Evolutionary conservation across 2,329 filamentous ascomycete species (phyloP).

Genomic region (Neonectria punicea): DNA sequence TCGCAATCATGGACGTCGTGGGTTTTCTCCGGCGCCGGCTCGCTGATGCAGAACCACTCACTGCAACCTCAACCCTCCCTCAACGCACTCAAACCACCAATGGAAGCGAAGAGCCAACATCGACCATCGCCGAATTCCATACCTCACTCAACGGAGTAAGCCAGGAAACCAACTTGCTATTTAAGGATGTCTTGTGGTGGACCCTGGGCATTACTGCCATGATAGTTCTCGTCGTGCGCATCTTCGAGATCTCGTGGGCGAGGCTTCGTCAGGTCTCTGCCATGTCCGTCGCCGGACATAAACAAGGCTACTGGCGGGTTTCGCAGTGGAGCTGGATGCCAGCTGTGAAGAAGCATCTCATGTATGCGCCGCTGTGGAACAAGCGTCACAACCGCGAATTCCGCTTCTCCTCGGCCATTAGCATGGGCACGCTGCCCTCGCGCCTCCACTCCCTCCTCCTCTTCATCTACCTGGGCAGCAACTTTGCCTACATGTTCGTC

Average conservation of each 20-base stretch:
- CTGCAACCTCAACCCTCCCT: conserved; percentile 46
- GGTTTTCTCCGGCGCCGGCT: conserved; percentile 46
- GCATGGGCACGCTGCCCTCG: conserved; percentile 72
- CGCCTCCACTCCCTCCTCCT: conserved; percentile 70
- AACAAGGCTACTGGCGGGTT: conserved; percentile 68
- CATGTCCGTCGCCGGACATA: conserved; percentile 63
- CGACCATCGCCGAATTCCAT: conserved; percentile 66
- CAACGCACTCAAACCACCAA: conserved; percentile 43
- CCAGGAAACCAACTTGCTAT: conserved; percentile 66
- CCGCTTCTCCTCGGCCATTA: conserved; percentile 67
- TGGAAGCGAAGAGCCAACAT: conserved; percentile 49
- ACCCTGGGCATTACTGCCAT: conserved; percentile 67
- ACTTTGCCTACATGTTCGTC: conserved; percentile 70
- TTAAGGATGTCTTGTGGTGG: conserved; percentile 69
- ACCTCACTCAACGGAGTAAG: conserved; percentile 69
- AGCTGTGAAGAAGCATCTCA: conserved; percentile 68
- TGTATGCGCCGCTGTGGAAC: conserved; percentile 69
- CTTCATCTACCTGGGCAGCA: conserved; percentile 67
- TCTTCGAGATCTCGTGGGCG: conserved; percentile 64
- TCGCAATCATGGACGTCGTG: conserved; percentile 43
- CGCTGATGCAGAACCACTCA: conserved; percentile 45
- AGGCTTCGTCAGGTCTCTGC: conserved; percentile 68
- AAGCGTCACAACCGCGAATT: conserved; percentile 77
- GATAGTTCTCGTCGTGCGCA: conserved; percentile 62
- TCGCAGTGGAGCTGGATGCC: conserved; percentile 71